Evolutionary conservation across 2,329 filamentous ascomycete species (phyloP), one percentile per base, ranked within the genome.

Genomic region (Nothophaeocryptopus gaeumannii): DNA sequence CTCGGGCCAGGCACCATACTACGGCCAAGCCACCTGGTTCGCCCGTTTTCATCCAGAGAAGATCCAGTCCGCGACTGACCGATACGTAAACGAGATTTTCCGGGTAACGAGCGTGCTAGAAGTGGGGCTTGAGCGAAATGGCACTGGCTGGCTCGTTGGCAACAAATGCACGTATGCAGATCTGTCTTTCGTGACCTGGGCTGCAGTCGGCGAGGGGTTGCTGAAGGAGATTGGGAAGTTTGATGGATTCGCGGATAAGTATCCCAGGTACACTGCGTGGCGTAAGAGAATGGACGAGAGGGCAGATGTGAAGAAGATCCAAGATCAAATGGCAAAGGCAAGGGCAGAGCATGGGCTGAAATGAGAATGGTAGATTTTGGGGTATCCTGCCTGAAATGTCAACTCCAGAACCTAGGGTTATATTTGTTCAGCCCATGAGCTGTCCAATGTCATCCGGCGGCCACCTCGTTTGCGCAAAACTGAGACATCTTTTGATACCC

Each of bases 391-490:
- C 10, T 7, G 7, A 1, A 14, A 31, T 2, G 29, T 12, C 30
- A 15, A 41, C 11, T 26, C 20, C 10, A 13, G 9, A 31, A 41
- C n/a, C 26, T 8, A 8, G 14, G 39, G 11, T 8, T 30, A 20
- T 30, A 40, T 26, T 26, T 32, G 26, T 34, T 70, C 59, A 93
- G 11, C 93, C 93, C 93, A 99, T 99, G 62, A 99, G 74, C 74
- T 99, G 93, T 66, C 89, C 79, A 61, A 93, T 79, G 74, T 97
- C 92, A 63, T 90, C 85, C 0, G 93, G 93, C 50, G 91, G 91
- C 93, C 93, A 99, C 61, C 92, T 83, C 29, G 93, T 91, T 73
- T 99, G 93, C 20, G 92, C 90, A 79, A 96, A 99, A 54, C 89
- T 97, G 66, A 99, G 72, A 67, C 91, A 96, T 39, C 93, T 79